Evolutionary conservation across 371 early-diverging fungal species (phyloP).

Genomic region (Encephalitozoon cuniculi): DNA sequence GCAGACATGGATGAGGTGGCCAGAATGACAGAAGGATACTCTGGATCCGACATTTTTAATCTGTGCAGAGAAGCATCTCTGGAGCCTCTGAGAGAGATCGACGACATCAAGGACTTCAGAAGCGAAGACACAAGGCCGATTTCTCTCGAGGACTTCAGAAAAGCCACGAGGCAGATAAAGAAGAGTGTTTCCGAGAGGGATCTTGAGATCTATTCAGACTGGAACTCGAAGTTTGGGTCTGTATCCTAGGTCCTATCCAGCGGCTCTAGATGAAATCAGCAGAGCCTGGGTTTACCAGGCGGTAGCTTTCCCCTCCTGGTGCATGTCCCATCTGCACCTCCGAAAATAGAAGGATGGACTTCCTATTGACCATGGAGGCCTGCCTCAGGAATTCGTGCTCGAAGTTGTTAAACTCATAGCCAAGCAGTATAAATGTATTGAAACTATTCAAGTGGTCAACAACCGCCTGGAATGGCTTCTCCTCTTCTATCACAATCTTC

Average conservation of each 20-base stretch:
- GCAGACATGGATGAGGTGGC: constrained; percentile 64
- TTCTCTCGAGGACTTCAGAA: constrained; percentile 66
- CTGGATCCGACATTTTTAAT: constrained; percentile 95
- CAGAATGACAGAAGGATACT: constrained; percentile 68
- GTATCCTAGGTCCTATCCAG: not conserved
- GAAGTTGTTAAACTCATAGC: not conserved
- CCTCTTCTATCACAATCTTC: not conserved
- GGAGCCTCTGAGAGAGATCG: constrained; percentile 64
- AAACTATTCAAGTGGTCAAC: not conserved
- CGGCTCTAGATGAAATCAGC: not conserved
- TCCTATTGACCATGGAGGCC: not conserved
- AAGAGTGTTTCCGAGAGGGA: constrained; percentile 73
- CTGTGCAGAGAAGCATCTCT: constrained; percentile 84
- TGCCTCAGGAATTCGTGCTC: not conserved
- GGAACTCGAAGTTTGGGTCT: constrained; percentile 64
- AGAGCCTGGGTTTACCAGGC: not conserved
- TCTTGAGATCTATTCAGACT: constrained; percentile 68
- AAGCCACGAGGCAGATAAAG: constrained; percentile 70
- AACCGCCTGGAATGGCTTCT: not conserved
- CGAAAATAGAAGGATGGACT: not conserved
- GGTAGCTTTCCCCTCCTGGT: not conserved
- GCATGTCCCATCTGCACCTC: not conserved
- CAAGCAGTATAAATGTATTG: not conserved
- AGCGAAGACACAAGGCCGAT: constrained; percentile 69
- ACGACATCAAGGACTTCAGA: constrained; percentile 62